Percentiles rank a stretch among this genome's conserved stretches.
Evolutionary conservation across 1,284 basidiomycete species (phyloP).

Genomic region (Mixia osmundae): DNA sequence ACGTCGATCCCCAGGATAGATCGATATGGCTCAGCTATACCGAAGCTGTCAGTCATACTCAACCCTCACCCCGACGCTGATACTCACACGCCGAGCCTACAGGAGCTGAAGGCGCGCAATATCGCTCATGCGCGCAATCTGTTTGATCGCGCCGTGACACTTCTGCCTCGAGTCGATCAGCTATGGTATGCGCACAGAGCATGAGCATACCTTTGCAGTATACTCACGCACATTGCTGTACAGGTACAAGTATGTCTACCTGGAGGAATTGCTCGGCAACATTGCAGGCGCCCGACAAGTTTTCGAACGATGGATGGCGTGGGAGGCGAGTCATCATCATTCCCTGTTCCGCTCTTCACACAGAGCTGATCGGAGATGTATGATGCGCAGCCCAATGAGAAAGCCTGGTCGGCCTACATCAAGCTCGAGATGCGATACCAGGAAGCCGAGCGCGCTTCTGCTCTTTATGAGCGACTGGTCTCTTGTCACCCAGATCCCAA

Average conservation of each 20-base stretch:
- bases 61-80: not conserved
- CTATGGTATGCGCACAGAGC: constrained; percentile 14
- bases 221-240: constrained; percentile 30
- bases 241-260: constrained; percentile 98
- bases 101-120: constrained; percentile 83
- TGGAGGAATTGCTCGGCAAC: constrained; percentile 91
- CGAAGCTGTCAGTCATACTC: constrained; percentile 39
- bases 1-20: constrained; percentile 69
- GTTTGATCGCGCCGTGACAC: constrained; percentile 84
- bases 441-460: constrained; percentile 73
- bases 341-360: too few relatives aligned
- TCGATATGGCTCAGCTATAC: constrained; percentile 89
- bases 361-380: too few relatives aligned
- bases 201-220: not conserved
- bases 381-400: constrained; percentile 99
- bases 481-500: constrained; percentile 77
- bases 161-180: constrained; percentile 71
- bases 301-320: constrained; percentile 97
- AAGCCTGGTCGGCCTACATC: constrained; percentile 96
- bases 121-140: constrained; percentile 91
- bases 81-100: not conserved
- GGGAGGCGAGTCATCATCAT: too few relatives aligned
- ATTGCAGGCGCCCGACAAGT: constrained; percentile 85
- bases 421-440: constrained; percentile 85
- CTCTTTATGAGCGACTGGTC: constrained; percentile 86